A percentile compares a stretch with the other conserved stretches of the same genome.
Evolutionary conservation across 305 asterid species (phyloP).

Genomic region (Fraxinus dipetala): DNA sequence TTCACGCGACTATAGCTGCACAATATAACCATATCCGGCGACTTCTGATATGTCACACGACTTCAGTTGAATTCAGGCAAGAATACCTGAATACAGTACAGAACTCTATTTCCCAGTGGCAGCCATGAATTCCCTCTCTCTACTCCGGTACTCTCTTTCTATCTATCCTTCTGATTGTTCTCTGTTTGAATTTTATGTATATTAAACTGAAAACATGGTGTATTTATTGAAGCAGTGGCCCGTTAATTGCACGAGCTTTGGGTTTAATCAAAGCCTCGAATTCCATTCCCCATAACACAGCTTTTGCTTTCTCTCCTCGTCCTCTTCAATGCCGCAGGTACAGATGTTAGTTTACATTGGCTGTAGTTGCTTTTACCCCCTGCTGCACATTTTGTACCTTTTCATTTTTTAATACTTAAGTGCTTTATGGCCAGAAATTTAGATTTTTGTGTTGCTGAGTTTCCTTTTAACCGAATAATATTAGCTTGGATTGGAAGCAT

Average conservation of each 20-base stretch:
- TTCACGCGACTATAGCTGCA: not conserved
- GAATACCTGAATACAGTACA: not conserved
- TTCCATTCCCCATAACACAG: slow-evolving; percentile 24
- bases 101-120: slow-evolving; percentile 15
- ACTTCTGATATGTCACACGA: not conserved
- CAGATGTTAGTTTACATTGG: not conserved
- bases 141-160: slow-evolving; percentile 12
- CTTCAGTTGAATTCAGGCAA: not conserved
- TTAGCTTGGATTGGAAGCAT: not conserved
- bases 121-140: slow-evolving; percentile 43
- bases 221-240: slow-evolving; percentile 43
- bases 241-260: slow-evolving; percentile 41
- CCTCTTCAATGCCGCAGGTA: slow-evolving; percentile 55
- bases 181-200: not conserved
- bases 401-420: not conserved
- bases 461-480: not conserved
- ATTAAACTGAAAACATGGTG: slow-evolving; percentile 15
- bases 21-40: not conserved
- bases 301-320: slow-evolving; percentile 28
- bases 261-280: slow-evolving; percentile 42
- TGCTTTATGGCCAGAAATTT: not conserved
- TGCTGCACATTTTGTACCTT: slow-evolving; percentile 20
- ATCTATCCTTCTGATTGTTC: not conserved
- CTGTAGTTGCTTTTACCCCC: slow-evolving; percentile 1
- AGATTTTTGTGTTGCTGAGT: not conserved